These are phyloP conservation scores for Populus deltoides DNA, from an alignment of 345 rosid species.

Conservation along the genomic window DNA sequence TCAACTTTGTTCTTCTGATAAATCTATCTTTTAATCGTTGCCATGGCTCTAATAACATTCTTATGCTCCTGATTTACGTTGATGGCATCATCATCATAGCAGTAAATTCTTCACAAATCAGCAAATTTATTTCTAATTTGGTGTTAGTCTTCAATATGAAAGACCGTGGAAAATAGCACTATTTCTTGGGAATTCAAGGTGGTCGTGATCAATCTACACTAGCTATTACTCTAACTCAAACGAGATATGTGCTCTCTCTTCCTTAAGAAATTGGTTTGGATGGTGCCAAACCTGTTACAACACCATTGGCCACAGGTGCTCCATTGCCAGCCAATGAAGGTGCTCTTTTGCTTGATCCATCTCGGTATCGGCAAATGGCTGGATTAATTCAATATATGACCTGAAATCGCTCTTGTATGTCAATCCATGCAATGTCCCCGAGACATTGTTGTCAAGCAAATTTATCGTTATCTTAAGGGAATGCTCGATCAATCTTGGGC, in stretches of 20 bases:
- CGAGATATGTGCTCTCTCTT: not conserved
- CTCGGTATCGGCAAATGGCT: not conserved
- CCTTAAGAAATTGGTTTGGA: not conserved
- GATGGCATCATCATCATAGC: not conserved
- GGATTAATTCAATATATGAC: not conserved
- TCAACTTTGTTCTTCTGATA: not conserved
- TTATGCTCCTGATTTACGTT: not conserved
- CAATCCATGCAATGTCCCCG: not conserved
- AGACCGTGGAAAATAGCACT: not conserved
- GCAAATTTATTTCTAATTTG: not conserved
- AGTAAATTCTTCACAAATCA: not conserved
- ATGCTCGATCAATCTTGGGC: too few relatives aligned
- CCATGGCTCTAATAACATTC: not conserved
- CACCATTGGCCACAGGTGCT: not conserved
- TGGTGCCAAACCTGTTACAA: not conserved
- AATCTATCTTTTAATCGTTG: not conserved
- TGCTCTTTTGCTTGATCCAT: not conserved
- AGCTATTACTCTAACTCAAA: not conserved
- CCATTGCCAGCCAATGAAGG: not conserved
- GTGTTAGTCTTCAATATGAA: not conserved
- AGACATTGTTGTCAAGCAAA: too few relatives aligned
- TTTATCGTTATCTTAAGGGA: too few relatives aligned
- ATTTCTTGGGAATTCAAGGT: not conserved
- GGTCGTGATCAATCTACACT: not conserved
- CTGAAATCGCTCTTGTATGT: not conserved